Base-by-base conservation (phyloP, 2,329 filamentous ascomycete species). In the Diaporthe sp. region DNA sequence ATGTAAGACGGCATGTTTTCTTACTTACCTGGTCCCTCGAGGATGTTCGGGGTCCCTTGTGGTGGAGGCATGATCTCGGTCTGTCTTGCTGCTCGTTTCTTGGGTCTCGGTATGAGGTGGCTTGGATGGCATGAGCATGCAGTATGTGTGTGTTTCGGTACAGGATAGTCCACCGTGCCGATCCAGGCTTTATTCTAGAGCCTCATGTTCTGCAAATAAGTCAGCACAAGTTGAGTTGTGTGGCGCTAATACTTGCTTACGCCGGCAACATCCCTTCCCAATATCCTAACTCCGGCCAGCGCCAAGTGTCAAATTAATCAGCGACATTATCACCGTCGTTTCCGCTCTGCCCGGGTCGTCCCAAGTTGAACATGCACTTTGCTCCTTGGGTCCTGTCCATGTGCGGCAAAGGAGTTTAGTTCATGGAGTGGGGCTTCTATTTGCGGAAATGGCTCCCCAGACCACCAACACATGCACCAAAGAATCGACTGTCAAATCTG, bases 11-110 rank as follows among this genome's bases (percentile, higher is more conserved):
- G 50, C 15, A 25, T 35, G 15, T 32, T 22, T 39, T 27, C 27
- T 13, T 15, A 56, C 71, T 56, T 13, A 72, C 71, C 71, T 69
- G 61, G 71, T 13, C 71, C 71, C 22, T 69, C 71, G 22, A 72
- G 59, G 37, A 37, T 17, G 42, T 72, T 72, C 17, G 61, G 37
- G 4, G 59, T 69, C 47, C 71, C 71, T 39, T 72, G 61, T 1
- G 59, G 71, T 56, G 71, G 71, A 47, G 61, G 59, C 71, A 72
- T 72, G 30, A 8, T 72, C 19, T n/a, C 35, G 19, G 10, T 30
- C 42, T 44, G 42, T 6, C 15, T 19, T 27, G 55, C n/a, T 63
- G n/a, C 30, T 66, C 6, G n/a, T 19, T 51, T 22, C 30, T 51
- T 22, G 32, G 9, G n/a, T 37, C 63, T 27, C n/a, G 30, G n/a